phyloP scores from a whole-genome alignment of 257 asterid species.

The Mitragyna speciosa region DNA sequence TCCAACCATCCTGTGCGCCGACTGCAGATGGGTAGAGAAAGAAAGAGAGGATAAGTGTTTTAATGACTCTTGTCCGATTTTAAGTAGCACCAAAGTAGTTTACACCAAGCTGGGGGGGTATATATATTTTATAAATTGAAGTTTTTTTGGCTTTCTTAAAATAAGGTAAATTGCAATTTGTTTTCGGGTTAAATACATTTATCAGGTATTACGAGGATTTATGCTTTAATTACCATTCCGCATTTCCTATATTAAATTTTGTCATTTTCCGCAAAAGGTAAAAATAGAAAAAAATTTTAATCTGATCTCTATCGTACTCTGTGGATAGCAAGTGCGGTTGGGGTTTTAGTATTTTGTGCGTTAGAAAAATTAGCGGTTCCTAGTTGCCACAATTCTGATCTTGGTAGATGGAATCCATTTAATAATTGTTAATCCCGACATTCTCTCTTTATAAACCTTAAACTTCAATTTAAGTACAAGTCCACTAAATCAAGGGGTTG shows the following conservation, averaged over 20 bases:
- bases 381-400: conserved; percentile 9
- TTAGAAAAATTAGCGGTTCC: neutral
- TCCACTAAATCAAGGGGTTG: conserved; percentile 11
- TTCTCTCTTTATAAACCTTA: conserved; percentile 2
- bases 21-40: neutral
- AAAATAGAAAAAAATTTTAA: neutral
- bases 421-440: conserved; percentile 1
- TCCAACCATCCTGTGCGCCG: neutral
- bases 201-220: too few relatives aligned
- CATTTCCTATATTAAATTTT: too few relatives aligned
- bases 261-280: too few relatives aligned
- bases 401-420: neutral
- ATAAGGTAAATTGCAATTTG: neutral
- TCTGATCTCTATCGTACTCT: neutral
- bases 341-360: neutral
- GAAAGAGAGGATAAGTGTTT: neutral
- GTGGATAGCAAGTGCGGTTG: neutral
- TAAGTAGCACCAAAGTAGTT: conserved; percentile 49
- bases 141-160: too few relatives aligned
- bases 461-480: conserved; percentile 1
- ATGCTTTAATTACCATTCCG: too few relatives aligned
- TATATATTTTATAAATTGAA: too few relatives aligned
- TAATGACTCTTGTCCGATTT: conserved; percentile 43
- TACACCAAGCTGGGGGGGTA: neutral
- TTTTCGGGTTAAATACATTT: neutral